Evolutionary conservation across 495 filamentous ascomycete species (phyloP).

Genomic region (Trichocladium uniseriatum): DNA sequence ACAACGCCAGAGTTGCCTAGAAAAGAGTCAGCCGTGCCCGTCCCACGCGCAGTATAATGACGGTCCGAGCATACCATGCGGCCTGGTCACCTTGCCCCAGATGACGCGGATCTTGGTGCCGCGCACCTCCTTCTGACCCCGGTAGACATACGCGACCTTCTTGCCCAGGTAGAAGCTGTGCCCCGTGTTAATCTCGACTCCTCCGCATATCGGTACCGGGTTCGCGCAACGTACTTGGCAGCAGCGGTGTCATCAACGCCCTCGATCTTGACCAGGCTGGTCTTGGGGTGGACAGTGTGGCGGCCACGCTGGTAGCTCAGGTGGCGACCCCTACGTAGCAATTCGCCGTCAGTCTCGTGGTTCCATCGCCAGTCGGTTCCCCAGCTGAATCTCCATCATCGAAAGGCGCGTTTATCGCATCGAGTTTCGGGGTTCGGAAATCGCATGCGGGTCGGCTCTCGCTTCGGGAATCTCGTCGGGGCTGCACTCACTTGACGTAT

Average conservation of each 20-base stretch:
- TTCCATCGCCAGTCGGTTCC: background rate
- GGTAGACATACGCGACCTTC: slow-evolving; percentile 95
- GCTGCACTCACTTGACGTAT: slow-evolving; percentile 80
- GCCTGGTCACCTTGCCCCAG: slow-evolving; percentile 96
- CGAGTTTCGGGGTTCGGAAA: background rate
- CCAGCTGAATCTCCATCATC: background rate
- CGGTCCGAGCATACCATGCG: slow-evolving; percentile 61
- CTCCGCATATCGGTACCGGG: background rate
- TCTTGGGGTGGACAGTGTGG: slow-evolving; percentile 75
- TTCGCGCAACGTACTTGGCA: slow-evolving; percentile 57
- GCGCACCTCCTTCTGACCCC: slow-evolving; percentile 79
- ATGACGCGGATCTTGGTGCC: slow-evolving; percentile 97
- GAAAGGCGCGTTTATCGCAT: slow-evolving; percentile 4
- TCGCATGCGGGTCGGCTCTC: background rate
- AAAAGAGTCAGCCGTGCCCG: slow-evolving; percentile 1
- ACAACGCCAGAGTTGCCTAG: slow-evolving; percentile 93
- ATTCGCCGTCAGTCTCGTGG: slow-evolving; percentile 23
- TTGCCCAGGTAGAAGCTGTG: slow-evolving; percentile 84
- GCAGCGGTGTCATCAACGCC: slow-evolving; percentile 81
- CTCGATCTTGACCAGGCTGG: slow-evolving; percentile 90
- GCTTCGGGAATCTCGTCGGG: slow-evolving; percentile 17
- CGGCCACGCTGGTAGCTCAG: slow-evolving; percentile 88
- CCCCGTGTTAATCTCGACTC: slow-evolving; percentile 20
- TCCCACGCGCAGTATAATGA: background rate
- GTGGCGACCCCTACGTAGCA: slow-evolving; percentile 65